These are phyloP conservation scores for Fusarium humuli DNA, from an alignment of 2,329 filamentous ascomycete genomes.

Conservation along the genomic window DNA sequence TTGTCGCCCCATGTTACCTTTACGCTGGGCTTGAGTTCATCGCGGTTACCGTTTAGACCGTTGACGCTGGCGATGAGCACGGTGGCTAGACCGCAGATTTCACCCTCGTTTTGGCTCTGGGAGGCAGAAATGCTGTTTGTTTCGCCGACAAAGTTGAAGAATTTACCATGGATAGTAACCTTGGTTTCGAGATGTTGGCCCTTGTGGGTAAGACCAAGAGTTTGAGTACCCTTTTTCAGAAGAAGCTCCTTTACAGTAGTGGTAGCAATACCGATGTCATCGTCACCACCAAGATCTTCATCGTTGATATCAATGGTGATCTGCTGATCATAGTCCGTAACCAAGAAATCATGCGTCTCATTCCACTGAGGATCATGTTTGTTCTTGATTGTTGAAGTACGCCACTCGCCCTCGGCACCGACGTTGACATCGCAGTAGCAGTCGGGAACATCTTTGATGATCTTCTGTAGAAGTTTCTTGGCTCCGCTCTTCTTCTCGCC, in stretches of 20 bases:
- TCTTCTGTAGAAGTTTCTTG: conserved; percentile 37
- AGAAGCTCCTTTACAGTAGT: conserved; percentile 42
- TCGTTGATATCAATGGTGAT: conserved; percentile 42
- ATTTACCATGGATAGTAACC: conserved; percentile 40
- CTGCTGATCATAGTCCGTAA: conserved; percentile 42
- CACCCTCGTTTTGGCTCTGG: conserved; percentile 32
- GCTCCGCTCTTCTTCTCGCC: conserved; percentile 44
- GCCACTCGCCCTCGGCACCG: conserved; percentile 43
- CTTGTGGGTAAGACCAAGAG: conserved; percentile 37
- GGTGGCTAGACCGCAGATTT: conserved; percentile 42
- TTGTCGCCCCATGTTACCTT: conserved; percentile 44
- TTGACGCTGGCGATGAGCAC: conserved; percentile 41
- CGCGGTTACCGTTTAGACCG: conserved; percentile 39
- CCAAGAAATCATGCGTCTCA: conserved; percentile 45
- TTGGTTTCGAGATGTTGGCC: conserved; percentile 36
- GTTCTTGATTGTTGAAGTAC: conserved; percentile 43
- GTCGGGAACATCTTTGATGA: conserved; percentile 44
- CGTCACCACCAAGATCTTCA: conserved; percentile 41
- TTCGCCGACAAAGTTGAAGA: conserved; percentile 40
- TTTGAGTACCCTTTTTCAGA: conserved; percentile 36
- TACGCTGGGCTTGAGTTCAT: conserved; percentile 44
- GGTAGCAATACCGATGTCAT: conserved; percentile 41
- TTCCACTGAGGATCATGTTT: conserved; percentile 43
- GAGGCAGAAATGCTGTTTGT: conserved; percentile 32
- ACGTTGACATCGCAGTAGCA: conserved; percentile 42